Evolutionary conservation across 2,329 filamentous ascomycete species (phyloP).

Genomic region (Cladosporium halotolerans): DNA sequence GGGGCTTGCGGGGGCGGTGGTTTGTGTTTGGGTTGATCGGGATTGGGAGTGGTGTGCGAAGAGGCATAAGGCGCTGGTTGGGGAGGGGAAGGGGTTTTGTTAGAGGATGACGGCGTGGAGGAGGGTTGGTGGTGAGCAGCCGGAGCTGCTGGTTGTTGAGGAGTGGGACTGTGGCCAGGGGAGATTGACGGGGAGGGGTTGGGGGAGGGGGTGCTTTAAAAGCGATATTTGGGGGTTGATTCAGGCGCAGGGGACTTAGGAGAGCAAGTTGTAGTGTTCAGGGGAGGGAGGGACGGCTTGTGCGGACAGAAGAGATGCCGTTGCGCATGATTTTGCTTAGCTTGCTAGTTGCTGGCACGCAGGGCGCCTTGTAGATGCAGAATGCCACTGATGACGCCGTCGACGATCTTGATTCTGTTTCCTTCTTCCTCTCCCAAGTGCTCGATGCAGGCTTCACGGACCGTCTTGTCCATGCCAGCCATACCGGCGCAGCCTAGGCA

Average conservation of each 20-base stretch:
- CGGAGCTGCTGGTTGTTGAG: constrained; percentile 20
- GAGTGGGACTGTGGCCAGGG: constrained; percentile 19
- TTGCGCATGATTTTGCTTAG: no score
- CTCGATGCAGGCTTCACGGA: constrained; percentile 62
- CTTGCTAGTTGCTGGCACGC: constrained; percentile 15
- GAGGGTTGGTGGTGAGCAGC: constrained; percentile 11
- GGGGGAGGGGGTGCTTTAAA: constrained; percentile 15
- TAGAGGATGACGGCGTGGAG: constrained; percentile 21
- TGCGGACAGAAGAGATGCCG: no score
- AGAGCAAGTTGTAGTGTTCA: constrained; percentile 8
- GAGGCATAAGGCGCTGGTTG: constrained; percentile 4
- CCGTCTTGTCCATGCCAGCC: constrained; percentile 74
- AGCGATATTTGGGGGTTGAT: constrained; percentile 19
- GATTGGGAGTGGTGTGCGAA: no score
- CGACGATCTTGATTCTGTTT: constrained; percentile 59
- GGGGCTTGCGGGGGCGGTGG: no score
- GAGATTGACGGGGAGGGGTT: constrained; percentile 25
- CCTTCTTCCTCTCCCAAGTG: constrained; percentile 45
- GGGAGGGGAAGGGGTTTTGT: constrained; percentile 19
- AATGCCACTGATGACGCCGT: constrained; percentile 69
- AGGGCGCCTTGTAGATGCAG: constrained; percentile 52
- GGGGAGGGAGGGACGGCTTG: background rate
- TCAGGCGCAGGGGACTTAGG: constrained; percentile 11
- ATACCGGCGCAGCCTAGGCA: constrained; percentile 88
- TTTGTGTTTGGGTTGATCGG: no score